Conservation (phyloP, 495 filamentous ascomycete species). For the Penicillium salamii region DNA sequence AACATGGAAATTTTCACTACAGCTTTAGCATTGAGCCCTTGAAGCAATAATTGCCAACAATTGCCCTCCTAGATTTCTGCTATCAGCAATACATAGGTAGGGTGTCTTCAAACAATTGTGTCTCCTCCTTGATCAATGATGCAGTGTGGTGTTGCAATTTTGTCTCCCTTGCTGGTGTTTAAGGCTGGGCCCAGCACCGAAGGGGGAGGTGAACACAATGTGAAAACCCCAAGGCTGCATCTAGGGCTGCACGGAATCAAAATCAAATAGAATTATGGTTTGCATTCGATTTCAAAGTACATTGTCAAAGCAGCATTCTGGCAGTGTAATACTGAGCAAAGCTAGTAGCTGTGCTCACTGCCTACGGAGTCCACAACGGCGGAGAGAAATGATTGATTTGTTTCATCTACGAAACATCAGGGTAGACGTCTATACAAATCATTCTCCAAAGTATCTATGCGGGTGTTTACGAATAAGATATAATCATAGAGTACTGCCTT, state of each 20-base stretch:
- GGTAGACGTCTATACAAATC: no score
- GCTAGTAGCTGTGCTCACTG: no score
- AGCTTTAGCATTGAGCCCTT: not conserved
- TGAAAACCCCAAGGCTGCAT: constrained; percentile 19
- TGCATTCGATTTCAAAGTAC: no score
- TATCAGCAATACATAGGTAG: not conserved
- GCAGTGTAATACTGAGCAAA: no score
- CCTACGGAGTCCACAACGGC: no score
- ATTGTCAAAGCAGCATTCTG: no score
- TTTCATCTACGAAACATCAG: no score
- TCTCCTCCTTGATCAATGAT: not conserved
- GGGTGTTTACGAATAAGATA: no score
- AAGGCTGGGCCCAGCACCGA: constrained; percentile 16
- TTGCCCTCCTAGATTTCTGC: constrained; percentile 8
- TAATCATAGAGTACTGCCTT: no score
- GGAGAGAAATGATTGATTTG: no score
- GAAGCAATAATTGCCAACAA: constrained; percentile 12
- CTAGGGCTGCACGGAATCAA: not conserved
- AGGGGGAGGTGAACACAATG: not conserved
- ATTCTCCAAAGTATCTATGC: no score
- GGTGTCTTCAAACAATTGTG: not conserved
- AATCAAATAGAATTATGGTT: no score
- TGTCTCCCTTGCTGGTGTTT: constrained; percentile 20
- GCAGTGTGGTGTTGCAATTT: constrained; percentile 2
- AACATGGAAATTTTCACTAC: not conserved